Evolutionary conservation across 768 basidiomycete genomes (phyloP).

Genomic region (Amanita pallidorosea): DNA sequence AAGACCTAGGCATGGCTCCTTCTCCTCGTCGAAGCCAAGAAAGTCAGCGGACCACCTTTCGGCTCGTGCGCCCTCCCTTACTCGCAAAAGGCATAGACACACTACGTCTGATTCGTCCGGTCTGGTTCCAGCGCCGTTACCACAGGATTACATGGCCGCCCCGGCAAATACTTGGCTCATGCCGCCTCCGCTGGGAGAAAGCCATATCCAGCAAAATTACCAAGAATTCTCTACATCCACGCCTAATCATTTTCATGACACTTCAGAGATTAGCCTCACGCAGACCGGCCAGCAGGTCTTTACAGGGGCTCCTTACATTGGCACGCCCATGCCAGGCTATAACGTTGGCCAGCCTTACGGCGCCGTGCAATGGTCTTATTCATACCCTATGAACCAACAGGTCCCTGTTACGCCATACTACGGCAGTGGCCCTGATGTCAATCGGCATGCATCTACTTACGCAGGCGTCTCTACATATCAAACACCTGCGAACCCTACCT

Average conservation of each 20-base stretch:
- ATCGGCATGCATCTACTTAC: background rate
- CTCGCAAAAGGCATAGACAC: background rate
- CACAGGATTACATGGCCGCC: background rate
- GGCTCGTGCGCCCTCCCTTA: background rate
- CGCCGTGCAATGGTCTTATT: background rate
- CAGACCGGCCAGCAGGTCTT: background rate
- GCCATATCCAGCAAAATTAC: background rate
- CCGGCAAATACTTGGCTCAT: background rate
- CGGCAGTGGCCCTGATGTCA: background rate
- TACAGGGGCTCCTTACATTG: background rate
- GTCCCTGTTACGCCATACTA: background rate
- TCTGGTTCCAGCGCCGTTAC: background rate
- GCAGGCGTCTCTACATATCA: background rate
- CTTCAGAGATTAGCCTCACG: background rate
- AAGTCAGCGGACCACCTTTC: background rate
- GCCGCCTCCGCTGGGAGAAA: background rate
- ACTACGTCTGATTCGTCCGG: background rate
- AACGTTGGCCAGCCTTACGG: background rate
- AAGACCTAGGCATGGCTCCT: background rate
- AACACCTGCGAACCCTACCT: background rate
- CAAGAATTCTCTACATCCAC: background rate
- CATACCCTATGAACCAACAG: background rate
- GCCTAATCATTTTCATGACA: background rate
- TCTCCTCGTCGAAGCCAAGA: background rate
- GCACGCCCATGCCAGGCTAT: background rate